A percentile compares a stretch with the other conserved stretches of the same genome.
These are phyloP conservation scores for Diaporthe eres DNA, from an alignment of 2,329 filamentous ascomycete species.

Conservation along the genomic window DNA sequence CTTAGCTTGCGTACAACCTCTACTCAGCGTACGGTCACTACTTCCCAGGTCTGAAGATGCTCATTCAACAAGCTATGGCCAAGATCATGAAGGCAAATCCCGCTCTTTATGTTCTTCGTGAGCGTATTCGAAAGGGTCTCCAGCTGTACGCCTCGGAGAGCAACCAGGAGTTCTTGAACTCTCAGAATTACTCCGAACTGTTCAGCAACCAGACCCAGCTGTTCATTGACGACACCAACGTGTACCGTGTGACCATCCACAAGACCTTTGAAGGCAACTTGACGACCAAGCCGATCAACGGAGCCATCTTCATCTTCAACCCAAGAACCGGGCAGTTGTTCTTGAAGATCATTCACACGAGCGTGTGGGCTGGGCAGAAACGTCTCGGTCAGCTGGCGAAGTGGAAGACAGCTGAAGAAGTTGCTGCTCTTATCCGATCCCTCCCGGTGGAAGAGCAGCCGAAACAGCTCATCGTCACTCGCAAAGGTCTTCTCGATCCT, in stretches of 20 bases:
- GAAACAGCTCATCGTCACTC: slow-evolving; percentile 97
- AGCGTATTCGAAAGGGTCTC: slow-evolving; percentile 98
- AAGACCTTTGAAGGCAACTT: slow-evolving; percentile 99
- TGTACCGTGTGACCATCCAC: slow-evolving; percentile 99
- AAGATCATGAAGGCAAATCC: slow-evolving; percentile 99
- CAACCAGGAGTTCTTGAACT: slow-evolving; percentile 99
- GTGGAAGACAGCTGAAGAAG: slow-evolving; percentile 99
- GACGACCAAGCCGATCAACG: slow-evolving; percentile 99
- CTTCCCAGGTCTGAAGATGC: slow-evolving; percentile 95
- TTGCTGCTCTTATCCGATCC: slow-evolving; percentile 95
- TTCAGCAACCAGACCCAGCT: slow-evolving; percentile 99
- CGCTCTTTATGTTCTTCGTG: slow-evolving; percentile 93
- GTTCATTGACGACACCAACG: slow-evolving; percentile 99
- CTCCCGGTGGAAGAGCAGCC: slow-evolving; percentile 98
- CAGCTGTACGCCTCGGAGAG: slow-evolving; percentile 98
- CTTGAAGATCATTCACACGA: slow-evolving; percentile 99
- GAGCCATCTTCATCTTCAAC: slow-evolving; percentile 99
- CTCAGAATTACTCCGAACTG: slow-evolving; percentile 98
- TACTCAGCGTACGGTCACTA: slow-evolving; percentile 99
- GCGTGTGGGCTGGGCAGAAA: slow-evolving; percentile 99
- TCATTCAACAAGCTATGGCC: slow-evolving; percentile 98
- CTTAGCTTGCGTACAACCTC: slow-evolving; percentile 87
- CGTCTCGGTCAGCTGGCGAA: slow-evolving; percentile 98
- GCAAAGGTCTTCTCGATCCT: slow-evolving; percentile 96
- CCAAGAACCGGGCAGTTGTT: slow-evolving; percentile 98